Base-by-base conservation (phyloP, 2,329 filamentous ascomycete genomes). In the Aureobasidium sp. region DNA sequence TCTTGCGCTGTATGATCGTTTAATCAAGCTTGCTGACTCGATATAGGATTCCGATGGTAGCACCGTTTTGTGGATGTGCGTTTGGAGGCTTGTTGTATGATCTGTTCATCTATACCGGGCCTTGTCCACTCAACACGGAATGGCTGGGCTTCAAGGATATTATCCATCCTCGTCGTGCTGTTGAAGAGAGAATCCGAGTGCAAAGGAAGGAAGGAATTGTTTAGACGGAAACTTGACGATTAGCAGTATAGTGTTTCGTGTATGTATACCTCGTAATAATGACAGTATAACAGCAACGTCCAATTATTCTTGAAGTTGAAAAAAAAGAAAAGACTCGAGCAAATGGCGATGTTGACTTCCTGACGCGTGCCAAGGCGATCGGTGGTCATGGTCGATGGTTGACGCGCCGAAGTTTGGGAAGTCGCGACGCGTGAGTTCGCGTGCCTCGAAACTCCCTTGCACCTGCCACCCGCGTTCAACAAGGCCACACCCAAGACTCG, bases 1-100 rank as follows among this genome's bases (percentile, higher is more conserved):
- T n/a, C n/a, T 5, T 27, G 13, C 18, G 11, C 45, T 6, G 9
- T 4, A 13, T 23, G 11, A 1, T 25, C 27, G 23, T 6, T 8
- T 36, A 13, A 36, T 8, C 33, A 36, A 48, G 45, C 8, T 27
- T 48, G 45, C 11, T 48, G 25, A 48, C 25, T 29, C 13, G 25
- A 29, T 48, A 23, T 9, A 29, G 10, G 64, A 60, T 73, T 42
- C 90, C 91, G 1, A 90, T 92, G 80, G 85, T 93, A 3, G 84
- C 88, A 2, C 90, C 90, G 0, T 91, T 92, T 71, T 74, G 85
- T 16, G 90, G 90, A 5, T 87, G 84, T 71, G 76, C 84, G 0
- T 87, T 91, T 69, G 90, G 91, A 4, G 90, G 87, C 3, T 86
- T 89, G 71, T 69, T 92, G 27, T 93, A 93, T 72, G 90, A 93